Evolutionary conservation across 1,284 basidiomycete species (phyloP).

Genomic region (Puccinia novopanici): DNA sequence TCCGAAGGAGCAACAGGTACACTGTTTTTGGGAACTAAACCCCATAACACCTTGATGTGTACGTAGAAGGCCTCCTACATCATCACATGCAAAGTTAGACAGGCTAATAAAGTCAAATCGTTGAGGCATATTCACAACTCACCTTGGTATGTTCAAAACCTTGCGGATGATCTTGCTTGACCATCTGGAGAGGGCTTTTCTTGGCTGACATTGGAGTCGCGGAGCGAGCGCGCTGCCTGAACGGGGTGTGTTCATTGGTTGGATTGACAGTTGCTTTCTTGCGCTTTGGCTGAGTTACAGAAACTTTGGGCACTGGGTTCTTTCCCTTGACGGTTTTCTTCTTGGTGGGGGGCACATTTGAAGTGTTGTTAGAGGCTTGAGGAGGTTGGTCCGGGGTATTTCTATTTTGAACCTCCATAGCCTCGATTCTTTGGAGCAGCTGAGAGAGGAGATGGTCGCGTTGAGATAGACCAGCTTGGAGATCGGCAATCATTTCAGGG

Average conservation of each 20-base stretch:
- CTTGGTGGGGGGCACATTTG: background rate
- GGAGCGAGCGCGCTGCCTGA: background rate
- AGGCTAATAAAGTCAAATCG: background rate
- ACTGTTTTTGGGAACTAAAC: background rate
- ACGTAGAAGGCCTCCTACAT: no score
- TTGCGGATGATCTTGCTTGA: slow-evolving; percentile 7
- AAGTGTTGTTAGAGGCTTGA: background rate
- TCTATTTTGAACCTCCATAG: background rate
- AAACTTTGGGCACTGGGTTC: background rate
- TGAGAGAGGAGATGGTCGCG: background rate
- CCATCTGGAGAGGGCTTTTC: slow-evolving; percentile 23
- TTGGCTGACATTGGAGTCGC: background rate
- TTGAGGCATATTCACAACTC: background rate
- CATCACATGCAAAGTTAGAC: background rate
- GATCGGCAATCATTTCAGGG: background rate
- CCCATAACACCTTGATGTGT: slow-evolving; percentile 39
- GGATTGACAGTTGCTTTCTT: background rate
- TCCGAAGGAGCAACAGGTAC: background rate
- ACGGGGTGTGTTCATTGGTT: background rate
- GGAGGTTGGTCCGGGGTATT: background rate
- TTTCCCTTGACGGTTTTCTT: background rate
- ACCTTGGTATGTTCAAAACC: slow-evolving; percentile 27
- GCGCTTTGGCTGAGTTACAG: background rate
- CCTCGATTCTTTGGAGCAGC: background rate
- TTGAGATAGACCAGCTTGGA: background rate